A percentile compares a stretch with the other conserved stretches of the same genome.
phyloP scores from a whole-genome alignment of 2,329 filamentous ascomycete genomes.

The Pyrenochaeta sp. region DNA sequence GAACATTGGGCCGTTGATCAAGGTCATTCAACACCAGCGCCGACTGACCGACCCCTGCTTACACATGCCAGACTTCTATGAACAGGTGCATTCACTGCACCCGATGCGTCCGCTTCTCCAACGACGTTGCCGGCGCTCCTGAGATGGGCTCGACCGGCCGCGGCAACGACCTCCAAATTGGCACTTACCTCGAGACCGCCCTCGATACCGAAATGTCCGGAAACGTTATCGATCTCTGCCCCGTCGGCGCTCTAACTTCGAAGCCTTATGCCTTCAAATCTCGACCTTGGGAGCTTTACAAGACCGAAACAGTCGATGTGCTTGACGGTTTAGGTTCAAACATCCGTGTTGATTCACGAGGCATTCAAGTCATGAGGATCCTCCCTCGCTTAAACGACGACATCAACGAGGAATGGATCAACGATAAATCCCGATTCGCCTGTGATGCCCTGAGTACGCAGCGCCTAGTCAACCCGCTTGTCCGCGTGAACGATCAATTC shows the following conservation, averaged over 20 bases:
- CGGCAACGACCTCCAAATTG: conserved; percentile 97
- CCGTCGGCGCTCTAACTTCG: conserved; percentile 92
- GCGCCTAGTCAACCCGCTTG: conserved; percentile 88
- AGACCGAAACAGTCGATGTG: conserved; percentile 95
- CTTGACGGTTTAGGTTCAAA: conserved; percentile 92
- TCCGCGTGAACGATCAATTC: conserved; percentile 89
- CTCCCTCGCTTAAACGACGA: conserved; percentile 94
- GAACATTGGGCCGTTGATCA: conserved; percentile 97
- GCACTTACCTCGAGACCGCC: conserved; percentile 94
- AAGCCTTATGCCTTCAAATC: conserved; percentile 98
- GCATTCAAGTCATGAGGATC: conserved; percentile 94
- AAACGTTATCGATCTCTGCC: conserved; percentile 98
- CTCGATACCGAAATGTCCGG: conserved; percentile 94
- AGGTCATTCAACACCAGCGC: too few species aligned
- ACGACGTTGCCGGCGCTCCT: conserved; percentile 93
- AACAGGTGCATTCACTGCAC: conserved; percentile 99
- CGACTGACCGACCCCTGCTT: conserved; percentile 30
- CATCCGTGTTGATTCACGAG: conserved; percentile 90
- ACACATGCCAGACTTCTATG: conserved; percentile 79
- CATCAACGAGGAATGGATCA: conserved; percentile 99
- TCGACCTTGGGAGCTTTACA: conserved; percentile 95
- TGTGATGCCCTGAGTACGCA: conserved; percentile 97
- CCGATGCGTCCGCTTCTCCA: conserved; percentile 95
- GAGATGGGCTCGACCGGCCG: conserved; percentile 94
- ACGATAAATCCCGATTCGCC: conserved; percentile 96